Base-by-base conservation (phyloP, 106 monocot genomes). In the Triglochin maritima region DNA sequence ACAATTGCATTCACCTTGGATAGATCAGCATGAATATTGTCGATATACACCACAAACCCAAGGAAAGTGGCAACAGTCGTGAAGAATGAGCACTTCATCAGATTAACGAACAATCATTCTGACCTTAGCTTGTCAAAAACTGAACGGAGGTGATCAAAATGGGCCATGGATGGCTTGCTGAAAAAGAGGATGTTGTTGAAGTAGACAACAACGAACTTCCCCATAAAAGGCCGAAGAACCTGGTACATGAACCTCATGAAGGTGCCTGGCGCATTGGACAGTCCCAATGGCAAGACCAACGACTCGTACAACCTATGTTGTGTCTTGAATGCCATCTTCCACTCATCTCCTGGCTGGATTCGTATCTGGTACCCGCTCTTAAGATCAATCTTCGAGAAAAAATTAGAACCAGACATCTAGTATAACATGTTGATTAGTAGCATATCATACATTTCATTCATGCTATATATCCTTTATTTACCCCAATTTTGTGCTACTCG, bases 321-420 rank as follows among this genome's bases (percentile, higher is more conserved):
- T 3, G 49, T 65, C 14, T 50, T 48, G 9, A 65, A 65, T 47
- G 49, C 17, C 2, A 16, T 65, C 15, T 65, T 65, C 65, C 65
- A 65, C 47, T 65, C 48, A 17, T 65, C 49, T 2, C 65, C 0
- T 2, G 49, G 14, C 0, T 15, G 4, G 13, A 65, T 10, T 5
- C 11, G 48, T 4, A 2, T 8, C 4, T 65, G 15, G 14, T 65
- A 65, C 2, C 65, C 49, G 50, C 65, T 65, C 4, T 17, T 12
- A 4, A 65, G 50, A 50, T 65, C 65, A 49, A 49, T 65, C 65
- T 65, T 65, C 2, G 48, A 65, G 47, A 65, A 65, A 2, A 48
- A 7, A 6, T n/a, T 49, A 14, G 65, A 4, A 2, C 50, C 11
- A 50, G 2, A 10, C 15, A 49, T 4, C 65, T 49, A 46, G 3